These are phyloP conservation scores for Allium cepa DNA, from an alignment of 106 monocot genomes.

Conservation along the genomic window DNA sequence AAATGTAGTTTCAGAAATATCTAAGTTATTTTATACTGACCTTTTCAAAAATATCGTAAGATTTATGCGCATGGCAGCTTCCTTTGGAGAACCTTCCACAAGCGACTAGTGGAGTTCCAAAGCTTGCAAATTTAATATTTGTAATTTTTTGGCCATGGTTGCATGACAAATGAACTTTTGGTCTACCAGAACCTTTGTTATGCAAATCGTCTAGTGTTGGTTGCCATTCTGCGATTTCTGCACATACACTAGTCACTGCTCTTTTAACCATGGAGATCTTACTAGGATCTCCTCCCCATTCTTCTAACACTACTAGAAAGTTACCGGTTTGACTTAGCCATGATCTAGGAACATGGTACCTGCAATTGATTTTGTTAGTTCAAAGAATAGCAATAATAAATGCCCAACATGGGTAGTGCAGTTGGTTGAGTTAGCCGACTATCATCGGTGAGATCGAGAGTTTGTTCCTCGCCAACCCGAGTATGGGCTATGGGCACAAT, in stretches of 20 bases:
- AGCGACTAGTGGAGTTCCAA: slow-evolving; percentile 52
- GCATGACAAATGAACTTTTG: slow-evolving; percentile 46
- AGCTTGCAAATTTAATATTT: slow-evolving; percentile 64
- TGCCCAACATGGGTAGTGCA: no score
- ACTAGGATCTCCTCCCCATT: slow-evolving; percentile 21
- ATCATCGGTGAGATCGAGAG: no score
- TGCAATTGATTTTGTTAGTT: not conserved
- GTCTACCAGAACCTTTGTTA: slow-evolving; percentile 17
- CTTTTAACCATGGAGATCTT: slow-evolving; percentile 17
- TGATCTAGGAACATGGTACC: slow-evolving; percentile 25
- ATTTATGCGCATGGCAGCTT: slow-evolving; percentile 56
- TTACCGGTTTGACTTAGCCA: slow-evolving; percentile 15
- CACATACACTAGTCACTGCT: slow-evolving; percentile 41
- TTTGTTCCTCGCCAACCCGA: no score
- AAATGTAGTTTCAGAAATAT: no score
- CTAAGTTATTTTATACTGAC: slow-evolving; percentile 3
- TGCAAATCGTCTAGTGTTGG: slow-evolving; percentile 21
- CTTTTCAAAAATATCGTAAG: slow-evolving; percentile 58
- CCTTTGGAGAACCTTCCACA: slow-evolving; percentile 60
- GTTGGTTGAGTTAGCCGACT: no score
- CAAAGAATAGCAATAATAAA: no score
- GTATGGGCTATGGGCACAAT: no score
- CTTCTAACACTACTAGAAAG: slow-evolving; percentile 24
- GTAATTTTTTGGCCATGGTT: slow-evolving; percentile 46
- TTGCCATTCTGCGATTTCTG: slow-evolving; percentile 51